Conservation (phyloP, 2,329 filamentous ascomycete species). For the Diplodia scrobiculata region DNA sequence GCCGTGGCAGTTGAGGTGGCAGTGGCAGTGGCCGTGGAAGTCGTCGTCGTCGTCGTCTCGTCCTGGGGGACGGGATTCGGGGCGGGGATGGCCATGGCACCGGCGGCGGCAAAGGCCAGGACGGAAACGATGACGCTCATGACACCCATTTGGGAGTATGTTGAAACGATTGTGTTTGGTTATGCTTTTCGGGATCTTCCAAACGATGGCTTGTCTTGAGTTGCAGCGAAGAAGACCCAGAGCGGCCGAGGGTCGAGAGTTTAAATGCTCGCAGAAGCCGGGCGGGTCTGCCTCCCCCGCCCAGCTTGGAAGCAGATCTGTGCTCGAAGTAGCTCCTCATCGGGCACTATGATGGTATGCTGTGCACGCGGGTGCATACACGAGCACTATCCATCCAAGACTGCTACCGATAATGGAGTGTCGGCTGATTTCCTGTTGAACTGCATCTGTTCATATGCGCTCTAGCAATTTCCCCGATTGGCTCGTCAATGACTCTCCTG, state of each 20-base stretch:
- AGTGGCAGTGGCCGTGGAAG: background rate
- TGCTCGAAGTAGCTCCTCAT: background rate
- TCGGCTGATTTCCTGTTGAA: constrained; percentile 5
- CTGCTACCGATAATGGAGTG: background rate
- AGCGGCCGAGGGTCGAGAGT: background rate
- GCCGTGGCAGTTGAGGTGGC: no score
- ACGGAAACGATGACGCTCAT: background rate
- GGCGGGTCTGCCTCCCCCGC: no score
- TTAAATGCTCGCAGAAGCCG: background rate
- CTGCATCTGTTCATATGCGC: background rate
- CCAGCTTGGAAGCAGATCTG: background rate
- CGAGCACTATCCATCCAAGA: background rate
- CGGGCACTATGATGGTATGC: background rate
- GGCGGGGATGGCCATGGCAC: constrained; percentile 5
- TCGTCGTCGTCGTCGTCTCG: background rate
- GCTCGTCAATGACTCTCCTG: background rate
- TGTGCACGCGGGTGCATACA: constrained; percentile 3
- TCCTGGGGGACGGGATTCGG: background rate
- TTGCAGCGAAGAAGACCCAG: no score
- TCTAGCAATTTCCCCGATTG: background rate
- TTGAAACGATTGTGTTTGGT: background rate
- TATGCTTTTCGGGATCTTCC: background rate
- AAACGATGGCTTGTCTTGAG: background rate
- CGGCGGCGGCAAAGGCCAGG: constrained; percentile 15
- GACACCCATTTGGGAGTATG: constrained; percentile 6